Percentiles rank a stretch among this genome's conserved stretches.
Conservation (phyloP, 805 yeast genomes). For the Sungouiozyma intestinalis region DNA sequence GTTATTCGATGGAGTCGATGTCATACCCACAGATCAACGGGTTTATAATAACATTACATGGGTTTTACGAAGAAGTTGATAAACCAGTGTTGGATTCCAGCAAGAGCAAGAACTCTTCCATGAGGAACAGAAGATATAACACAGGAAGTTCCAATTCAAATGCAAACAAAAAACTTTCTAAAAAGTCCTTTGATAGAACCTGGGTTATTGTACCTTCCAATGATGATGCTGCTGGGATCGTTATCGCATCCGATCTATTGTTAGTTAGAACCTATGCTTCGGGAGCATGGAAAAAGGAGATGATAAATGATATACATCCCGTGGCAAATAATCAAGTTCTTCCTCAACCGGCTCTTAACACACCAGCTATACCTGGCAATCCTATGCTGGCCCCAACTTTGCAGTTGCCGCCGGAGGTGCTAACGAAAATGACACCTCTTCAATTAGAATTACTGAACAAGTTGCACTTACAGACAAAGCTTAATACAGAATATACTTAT, state of each 20-base stretch:
- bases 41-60: constrained; percentile 75
- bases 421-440: constrained; percentile 36
- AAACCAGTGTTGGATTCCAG: constrained; percentile 37
- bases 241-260: constrained; percentile 80
- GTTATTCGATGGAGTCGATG: constrained; percentile 71
- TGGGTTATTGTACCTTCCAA: constrained; percentile 66
- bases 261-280: constrained; percentile 53
- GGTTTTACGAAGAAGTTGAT: constrained; percentile 63
- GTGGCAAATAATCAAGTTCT: neutral
- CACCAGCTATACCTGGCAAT: neutral
- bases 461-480: constrained; percentile 59
- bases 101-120: constrained; percentile 12
- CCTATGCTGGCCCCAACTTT: constrained; percentile 19
- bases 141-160: constrained; percentile 18
- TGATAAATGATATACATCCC: neutral
- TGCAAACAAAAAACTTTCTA: constrained; percentile 33
- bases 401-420: constrained; percentile 47
- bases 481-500: constrained; percentile 65
- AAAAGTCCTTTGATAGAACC: constrained; percentile 78
- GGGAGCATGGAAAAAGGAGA: constrained; percentile 41
- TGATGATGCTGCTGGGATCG: constrained; percentile 37
- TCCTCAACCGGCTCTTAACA: constrained; percentile 8
- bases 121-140: constrained; percentile 19
- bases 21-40: constrained; percentile 66
- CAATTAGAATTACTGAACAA: constrained; percentile 60